A percentile compares a stretch with the other conserved stretches of the same genome.
phyloP scores from a whole-genome alignment of 2,329 filamentous ascomycete species.

The Colletotrichum aenigma region DNA sequence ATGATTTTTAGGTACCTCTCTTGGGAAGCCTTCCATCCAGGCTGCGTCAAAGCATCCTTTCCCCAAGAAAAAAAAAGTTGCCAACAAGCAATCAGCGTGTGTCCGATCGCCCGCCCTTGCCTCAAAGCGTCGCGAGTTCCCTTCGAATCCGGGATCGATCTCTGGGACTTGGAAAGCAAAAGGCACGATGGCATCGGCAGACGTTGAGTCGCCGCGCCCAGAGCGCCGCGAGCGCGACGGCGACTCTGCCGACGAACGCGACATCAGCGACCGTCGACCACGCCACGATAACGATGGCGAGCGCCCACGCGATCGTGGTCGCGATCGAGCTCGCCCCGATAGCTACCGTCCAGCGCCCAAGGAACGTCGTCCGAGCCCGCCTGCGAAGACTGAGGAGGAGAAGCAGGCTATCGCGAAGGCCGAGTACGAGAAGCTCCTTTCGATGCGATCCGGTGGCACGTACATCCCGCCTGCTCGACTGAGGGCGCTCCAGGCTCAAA shows the following conservation, averaged over 20 bases:
- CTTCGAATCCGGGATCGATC: not conserved
- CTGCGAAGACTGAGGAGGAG: slow-evolving; percentile 71
- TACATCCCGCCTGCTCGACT: slow-evolving; percentile 94
- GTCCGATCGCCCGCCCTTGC: not conserved
- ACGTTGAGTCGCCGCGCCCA: slow-evolving; percentile 44
- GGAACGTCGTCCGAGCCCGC: slow-evolving; percentile 37
- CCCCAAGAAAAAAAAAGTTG: not conserved
- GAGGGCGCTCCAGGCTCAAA: slow-evolving; percentile 91
- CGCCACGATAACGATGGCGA: slow-evolving; percentile 29
- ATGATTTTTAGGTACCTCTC: not conserved
- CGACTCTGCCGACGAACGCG: slow-evolving; percentile 27
- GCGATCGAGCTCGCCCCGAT: slow-evolving; percentile 49
- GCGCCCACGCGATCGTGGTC: slow-evolving; percentile 23
- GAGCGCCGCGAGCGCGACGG: slow-evolving; percentile 30
- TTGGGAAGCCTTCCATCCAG: not conserved
- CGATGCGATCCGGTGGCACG: slow-evolving; percentile 91
- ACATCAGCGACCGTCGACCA: slow-evolving; percentile 53
- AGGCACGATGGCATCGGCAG: slow-evolving; percentile 48
- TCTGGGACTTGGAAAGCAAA: not conserved
- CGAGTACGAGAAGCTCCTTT: slow-evolving; percentile 91
- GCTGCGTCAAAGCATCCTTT: not conserved
- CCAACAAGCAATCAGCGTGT: not conserved
- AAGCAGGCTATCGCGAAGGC: slow-evolving; percentile 89
- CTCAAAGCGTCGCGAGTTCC: not conserved
- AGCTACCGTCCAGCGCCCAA: slow-evolving; percentile 50